A percentile compares a stretch with the other conserved stretches of the same genome.
Evolutionary conservation across 2,329 filamentous ascomycete species (phyloP).

Genomic region (Gnomoniopsis sp.): DNA sequence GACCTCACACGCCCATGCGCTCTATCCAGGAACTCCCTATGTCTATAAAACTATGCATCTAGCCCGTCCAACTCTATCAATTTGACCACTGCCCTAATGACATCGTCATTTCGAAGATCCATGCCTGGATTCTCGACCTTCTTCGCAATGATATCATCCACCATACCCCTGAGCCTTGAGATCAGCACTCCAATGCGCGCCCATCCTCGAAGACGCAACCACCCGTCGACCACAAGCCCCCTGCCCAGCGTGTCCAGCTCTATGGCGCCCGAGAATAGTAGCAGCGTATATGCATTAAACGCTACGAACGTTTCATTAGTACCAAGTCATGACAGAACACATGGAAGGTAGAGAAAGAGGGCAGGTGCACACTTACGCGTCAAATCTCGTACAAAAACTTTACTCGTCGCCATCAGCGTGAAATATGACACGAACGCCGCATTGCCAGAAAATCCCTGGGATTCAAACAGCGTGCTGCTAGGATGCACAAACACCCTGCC

Average conservation of each 20-base stretch:
- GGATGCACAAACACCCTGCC: constrained; percentile 92
- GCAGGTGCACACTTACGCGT: constrained; percentile 62
- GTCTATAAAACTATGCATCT: constrained; percentile 51
- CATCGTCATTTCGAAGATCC: constrained; percentile 56
- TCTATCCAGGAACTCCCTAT: background rate
- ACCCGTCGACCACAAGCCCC: constrained; percentile 86
- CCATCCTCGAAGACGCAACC: constrained; percentile 85
- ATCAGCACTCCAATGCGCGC: constrained; percentile 90
- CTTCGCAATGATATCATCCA: constrained; percentile 77
- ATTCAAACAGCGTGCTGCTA: constrained; percentile 79
- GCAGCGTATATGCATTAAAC: constrained; percentile 83
- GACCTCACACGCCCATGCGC: background rate
- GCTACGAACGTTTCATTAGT: constrained; percentile 40
- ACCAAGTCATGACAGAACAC: background rate
- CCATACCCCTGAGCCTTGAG: constrained; percentile 75
- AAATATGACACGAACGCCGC: constrained; percentile 86
- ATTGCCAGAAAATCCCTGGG: constrained; percentile 71
- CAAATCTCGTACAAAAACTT: constrained; percentile 86
- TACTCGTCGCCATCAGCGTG: constrained; percentile 84
- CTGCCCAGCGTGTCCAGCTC: constrained; percentile 82
- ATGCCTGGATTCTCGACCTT: constrained; percentile 74
- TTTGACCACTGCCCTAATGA: constrained; percentile 73
- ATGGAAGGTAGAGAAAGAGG: background rate
- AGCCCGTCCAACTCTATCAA: constrained; percentile 88
- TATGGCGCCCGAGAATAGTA: constrained; percentile 84